Percentiles rank a stretch among this genome's conserved stretches.
Conservation (phyloP, 2,329 filamentous ascomycete genomes). For the Ascomycota sp. region DNA sequence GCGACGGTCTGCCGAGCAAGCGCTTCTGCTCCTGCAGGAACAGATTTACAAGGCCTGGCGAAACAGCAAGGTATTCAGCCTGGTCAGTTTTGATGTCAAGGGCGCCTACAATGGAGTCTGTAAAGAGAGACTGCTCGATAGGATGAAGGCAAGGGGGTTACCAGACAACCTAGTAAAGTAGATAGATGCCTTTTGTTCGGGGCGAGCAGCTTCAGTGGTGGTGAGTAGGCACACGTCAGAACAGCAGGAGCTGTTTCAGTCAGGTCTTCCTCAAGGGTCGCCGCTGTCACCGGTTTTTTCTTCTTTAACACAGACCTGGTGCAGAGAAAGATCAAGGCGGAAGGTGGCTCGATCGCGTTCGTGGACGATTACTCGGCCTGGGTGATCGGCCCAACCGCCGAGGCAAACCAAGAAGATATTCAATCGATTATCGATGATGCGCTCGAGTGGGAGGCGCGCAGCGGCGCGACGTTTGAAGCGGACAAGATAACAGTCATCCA, state of each 20-base stretch:
- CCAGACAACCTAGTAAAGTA: conserved; percentile 2
- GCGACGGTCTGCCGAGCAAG: conserved; percentile 2
- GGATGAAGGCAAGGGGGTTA: conserved; percentile 3
- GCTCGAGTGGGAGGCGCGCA: conserved; percentile 6
- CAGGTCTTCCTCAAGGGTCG: neutral
- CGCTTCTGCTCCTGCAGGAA: conserved; percentile 2
- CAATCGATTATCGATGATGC: conserved; percentile 6
- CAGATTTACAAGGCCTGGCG: conserved; percentile 2
- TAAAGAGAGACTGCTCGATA: conserved; percentile 3
- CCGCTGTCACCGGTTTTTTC: neutral
- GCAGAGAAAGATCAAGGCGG: neutral
- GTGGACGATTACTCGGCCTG: conserved; percentile 4
- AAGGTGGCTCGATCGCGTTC: conserved; percentile 2
- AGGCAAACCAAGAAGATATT: conserved; percentile 5
- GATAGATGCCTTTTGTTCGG: conserved; percentile 3
- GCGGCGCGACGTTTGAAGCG: conserved; percentile 7
- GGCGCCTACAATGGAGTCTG: conserved; percentile 3
- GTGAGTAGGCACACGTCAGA: neutral
- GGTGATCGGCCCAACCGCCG: conserved; percentile 1
- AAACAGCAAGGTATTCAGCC: conserved; percentile 2
- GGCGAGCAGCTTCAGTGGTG: neutral
- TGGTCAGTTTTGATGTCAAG: conserved; percentile 4
- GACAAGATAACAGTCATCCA: conserved; percentile 8
- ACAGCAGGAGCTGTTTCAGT: neutral
- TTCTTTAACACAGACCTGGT: conserved; percentile 1